These are phyloP conservation scores for Sclerotinia trifoliorum DNA, from an alignment of 2,329 filamentous ascomycete genomes.

Conservation along the genomic window DNA sequence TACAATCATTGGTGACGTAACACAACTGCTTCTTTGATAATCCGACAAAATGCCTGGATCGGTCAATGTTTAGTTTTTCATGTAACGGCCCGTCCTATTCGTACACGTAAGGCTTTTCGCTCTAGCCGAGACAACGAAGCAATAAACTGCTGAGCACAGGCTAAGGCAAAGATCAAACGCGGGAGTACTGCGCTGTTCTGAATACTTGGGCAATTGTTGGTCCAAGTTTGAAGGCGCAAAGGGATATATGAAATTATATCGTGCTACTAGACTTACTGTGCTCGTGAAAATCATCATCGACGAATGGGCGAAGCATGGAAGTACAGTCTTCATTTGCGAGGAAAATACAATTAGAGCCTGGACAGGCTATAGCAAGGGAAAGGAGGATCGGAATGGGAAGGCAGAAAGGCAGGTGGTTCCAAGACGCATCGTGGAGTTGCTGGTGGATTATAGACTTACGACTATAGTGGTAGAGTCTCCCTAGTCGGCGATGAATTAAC, in stretches of 20 bases:
- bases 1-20: conserved; percentile 1
- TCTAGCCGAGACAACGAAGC: neutral
- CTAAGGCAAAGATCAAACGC: neutral
- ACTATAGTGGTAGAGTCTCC: neutral
- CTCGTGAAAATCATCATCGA: neutral
- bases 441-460: no score
- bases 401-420: neutral
- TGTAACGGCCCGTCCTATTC: neutral
- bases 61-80: neutral
- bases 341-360: conserved; percentile 3
- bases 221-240: neutral
- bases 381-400: neutral
- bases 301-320: conserved; percentile 2
- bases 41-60: neutral
- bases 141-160: neutral
- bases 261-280: neutral
- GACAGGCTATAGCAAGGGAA: neutral
- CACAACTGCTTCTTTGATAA: neutral
- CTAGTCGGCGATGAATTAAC: no score
- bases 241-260: neutral
- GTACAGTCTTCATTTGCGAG: conserved; percentile 7
- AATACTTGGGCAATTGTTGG: neutral
- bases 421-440: neutral
- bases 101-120: neutral
- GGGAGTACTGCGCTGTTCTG: neutral